Conservation (phyloP, 2,329 filamentous ascomycete genomes). For the Xylaria sp. region DNA sequence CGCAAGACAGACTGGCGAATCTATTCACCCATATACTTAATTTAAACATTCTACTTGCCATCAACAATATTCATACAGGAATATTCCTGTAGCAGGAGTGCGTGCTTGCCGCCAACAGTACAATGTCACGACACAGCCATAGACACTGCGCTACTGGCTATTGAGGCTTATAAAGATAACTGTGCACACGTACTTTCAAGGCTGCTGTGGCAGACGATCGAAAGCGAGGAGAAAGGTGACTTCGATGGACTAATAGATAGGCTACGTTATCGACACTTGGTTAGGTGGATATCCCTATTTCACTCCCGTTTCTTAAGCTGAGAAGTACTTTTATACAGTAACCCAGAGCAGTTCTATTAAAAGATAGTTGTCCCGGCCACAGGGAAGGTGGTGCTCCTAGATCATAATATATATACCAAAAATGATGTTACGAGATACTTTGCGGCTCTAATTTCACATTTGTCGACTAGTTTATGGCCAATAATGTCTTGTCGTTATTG, state of each 20-base stretch:
- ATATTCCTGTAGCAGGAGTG: not conserved
- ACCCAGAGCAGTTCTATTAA: too few relatives aligned
- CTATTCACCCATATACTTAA: not conserved
- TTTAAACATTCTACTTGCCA: not conserved
- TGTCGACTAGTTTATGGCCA: not conserved
- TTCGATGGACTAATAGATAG: not conserved
- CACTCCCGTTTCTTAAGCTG: not conserved
- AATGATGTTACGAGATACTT: not conserved
- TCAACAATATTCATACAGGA: not conserved
- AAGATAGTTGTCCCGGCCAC: not conserved
- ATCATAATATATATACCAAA: not conserved
- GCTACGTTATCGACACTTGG: not conserved
- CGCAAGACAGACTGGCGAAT: not conserved
- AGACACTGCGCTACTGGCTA: not conserved
- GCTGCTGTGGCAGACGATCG: not conserved
- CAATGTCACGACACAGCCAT: not conserved
- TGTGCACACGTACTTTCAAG: too few relatives aligned
- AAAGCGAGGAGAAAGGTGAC: not conserved
- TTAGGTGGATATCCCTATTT: not conserved
- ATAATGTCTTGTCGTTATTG: not conserved
- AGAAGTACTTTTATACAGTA: not conserved
- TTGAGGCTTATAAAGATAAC: not conserved
- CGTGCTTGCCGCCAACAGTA: not conserved
- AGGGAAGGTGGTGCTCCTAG: not conserved
- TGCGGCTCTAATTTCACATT: not conserved